Evolutionary conservation across 2,329 filamentous ascomycete species (phyloP), one percentile per base, ranked within the genome.

Genomic region (Aspergillus sojae): DNA sequence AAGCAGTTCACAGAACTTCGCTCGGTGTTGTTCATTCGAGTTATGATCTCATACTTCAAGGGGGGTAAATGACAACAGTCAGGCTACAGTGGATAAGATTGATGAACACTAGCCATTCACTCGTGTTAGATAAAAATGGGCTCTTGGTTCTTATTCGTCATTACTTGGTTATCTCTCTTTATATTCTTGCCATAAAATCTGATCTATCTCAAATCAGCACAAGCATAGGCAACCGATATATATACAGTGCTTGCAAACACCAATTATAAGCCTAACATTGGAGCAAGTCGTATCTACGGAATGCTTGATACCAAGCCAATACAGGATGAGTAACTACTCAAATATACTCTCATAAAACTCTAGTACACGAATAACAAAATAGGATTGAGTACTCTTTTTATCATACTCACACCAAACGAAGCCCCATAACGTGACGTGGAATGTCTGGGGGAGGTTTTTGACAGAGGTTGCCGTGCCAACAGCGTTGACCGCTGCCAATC

Each of bases 381-480:
- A 41, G 16, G 16, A 9, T 41, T 41, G 7, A 41, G 5, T 41
- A 7, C 16, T 19, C 16, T 9, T n/a, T 41, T n/a, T n/a, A 41
- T 10, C 39, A 41, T 19, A 41, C n/a, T 14, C 39, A n/a, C 7
- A 4, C 39, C 7, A 41, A 41, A n/a, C 19, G 39, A 41, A 41
- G 39, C 16, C 39, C 19, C 19, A n/a, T 41, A 16, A 5, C 7
- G 16, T 41, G 41, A 43, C 26, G 46, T 58, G 55, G 60, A 50
- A 57, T 53, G 34, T 14, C 36, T 39, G 34, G 53, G 43, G 53
- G 48, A 28, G 23, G n/a, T 23, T 12, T 36, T 41, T 9, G 39
- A 53, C 14, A 53, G 54, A 41, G 68, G 70, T 72, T 72, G 69
- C 70, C 67, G 62, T 68, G 70, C 70, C 70, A 72, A 72, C 70